Evolutionary conservation across 805 yeast genomes (phyloP), one percentile per base, ranked within the genome.

Genomic region (Sugiyamaella marilandica): DNA sequence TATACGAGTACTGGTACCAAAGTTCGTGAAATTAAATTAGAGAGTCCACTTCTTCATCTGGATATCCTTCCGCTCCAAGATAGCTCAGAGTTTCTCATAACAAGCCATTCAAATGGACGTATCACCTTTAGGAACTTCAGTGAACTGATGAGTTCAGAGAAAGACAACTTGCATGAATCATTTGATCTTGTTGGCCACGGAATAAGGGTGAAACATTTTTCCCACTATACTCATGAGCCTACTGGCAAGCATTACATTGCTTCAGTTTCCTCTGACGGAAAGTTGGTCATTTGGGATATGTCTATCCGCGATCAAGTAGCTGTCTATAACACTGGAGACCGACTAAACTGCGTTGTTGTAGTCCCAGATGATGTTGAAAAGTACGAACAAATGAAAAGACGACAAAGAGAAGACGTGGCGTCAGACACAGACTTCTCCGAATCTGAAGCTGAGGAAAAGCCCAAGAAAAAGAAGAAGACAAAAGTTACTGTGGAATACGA

Each of bases 231-330:
- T 33, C 55, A 48, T 16, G 34, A 56, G 14, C 33, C 31, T 14
- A 78, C 76, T 24, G 70, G 73, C 35, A 73, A 76, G 11, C 74
- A 72, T 16, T 85, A 77, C 63, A n/a, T 47, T 14, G 78, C 87
- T 0, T 85, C 96, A 1, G 87, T 90, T 10, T 87, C 97, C 0
- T 87, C 97, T 0, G 98, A 92, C 68, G 98, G 98, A 24, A 86
- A 81, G 62, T 84, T 92, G 49, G 95, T 94, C 7, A 86, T 92
- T 2, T 92, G 97, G 97, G 85, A 91, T 65, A 71, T 84, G 65
- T 65, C 70, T 0, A 62, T 72, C 1, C 76, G 78, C 61, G 95
- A 87, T 36, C 96, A 90, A 67, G 78, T 90, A 21, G 97, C 97
- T 0, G 94, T 89, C 2, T 92, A 90, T 66, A 88, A 84, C 58